Base-by-base conservation (phyloP, 1,139 yeast genomes). In the Blastobotrys ciferrii region DNA sequence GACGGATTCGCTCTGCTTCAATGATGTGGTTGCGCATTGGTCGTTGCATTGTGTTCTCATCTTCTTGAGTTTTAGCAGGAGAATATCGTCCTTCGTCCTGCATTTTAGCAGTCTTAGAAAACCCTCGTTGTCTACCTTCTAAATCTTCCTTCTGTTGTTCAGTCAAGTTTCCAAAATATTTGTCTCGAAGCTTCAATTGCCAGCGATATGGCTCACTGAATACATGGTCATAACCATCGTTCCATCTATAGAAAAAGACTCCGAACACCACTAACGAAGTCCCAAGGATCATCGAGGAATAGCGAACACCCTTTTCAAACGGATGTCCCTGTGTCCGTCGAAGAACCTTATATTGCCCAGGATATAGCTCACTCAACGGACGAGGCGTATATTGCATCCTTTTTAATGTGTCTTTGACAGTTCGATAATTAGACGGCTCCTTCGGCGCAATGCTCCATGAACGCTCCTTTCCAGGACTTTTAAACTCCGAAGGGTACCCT, bases 401-500 rank as follows among this genome's bases (percentile, higher is more conserved):
- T 55, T 78, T 79, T 86, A 87, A 82, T 14, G 87, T 83, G 49
- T 84, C 84, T 59, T 83, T 79, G 53, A 87, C 82, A 58, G 78
- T 78, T 55, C 80, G 77, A 62, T 82, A 84, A 63, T 84, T 88
- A 1, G 85, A 75, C 2, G 88, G 82, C 59, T 77, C 82, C 55
- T 76, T 75, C 2, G 92, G 91, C 14, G 82, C 67, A n/a, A 80
- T 71, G 1, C 83, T 73, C 70, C 84, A 82, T 23, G 70, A 58
- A 32, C 72, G 59, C 31, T 62, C 65, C 40, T 61, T 54, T 1
- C 70, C 71, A 1, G 72, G 71, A 0, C 66, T 55, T 32, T 65
- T 58, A 60, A 58, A 86, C 64, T 87, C 96, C 11, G 91, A 82
- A 0, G 96, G 96, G 56, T 87, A 87, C 1, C 95, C 95, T 62